Evolutionary conservation across 75 land plant genomes (phyloP).

Genomic region (Pinus taeda): DNA sequence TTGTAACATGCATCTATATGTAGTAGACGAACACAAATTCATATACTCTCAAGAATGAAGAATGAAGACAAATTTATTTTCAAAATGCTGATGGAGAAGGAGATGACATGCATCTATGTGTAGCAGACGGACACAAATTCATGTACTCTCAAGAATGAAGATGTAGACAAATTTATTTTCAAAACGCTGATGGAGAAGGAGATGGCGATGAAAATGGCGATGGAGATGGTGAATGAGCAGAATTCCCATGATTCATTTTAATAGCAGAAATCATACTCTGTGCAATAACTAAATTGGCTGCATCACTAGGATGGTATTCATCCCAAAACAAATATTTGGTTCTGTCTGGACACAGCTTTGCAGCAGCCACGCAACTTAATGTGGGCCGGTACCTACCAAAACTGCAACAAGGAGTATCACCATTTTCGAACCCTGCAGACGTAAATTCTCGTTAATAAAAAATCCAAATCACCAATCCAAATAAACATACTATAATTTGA

Average conservation of each 20-base stretch:
- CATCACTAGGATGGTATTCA: constrained; percentile 76
- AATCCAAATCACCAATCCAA: not conserved
- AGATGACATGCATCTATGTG: too few relatives aligned
- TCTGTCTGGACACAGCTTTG: constrained; percentile 59
- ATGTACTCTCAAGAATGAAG: not conserved
- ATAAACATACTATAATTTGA: not conserved
- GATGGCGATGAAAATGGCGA: constrained; percentile 20
- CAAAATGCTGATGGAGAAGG: too few relatives aligned
- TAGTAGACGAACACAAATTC: too few relatives aligned
- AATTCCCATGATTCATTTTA: constrained; percentile 9
- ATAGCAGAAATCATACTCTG: constrained; percentile 10
- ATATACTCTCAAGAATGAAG: too few relatives aligned
- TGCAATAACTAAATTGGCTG: constrained; percentile 73
- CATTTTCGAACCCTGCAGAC: constrained; percentile 63
- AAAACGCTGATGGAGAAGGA: not conserved
- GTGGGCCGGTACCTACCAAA: constrained; percentile 31
- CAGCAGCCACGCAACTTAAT: constrained; percentile 63
- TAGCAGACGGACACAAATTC: too few relatives aligned
- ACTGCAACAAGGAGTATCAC: constrained; percentile 73
- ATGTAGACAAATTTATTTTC: too few relatives aligned
- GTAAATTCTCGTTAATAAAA: not conserved
- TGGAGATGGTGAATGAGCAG: constrained; percentile 11
- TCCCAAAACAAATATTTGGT: constrained; percentile 86
- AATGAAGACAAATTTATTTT: too few relatives aligned
- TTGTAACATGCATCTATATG: too few relatives aligned